These are phyloP conservation scores for Ehretia macrophylla DNA, from an alignment of 257 asterid genomes.

Conservation along the genomic window DNA sequence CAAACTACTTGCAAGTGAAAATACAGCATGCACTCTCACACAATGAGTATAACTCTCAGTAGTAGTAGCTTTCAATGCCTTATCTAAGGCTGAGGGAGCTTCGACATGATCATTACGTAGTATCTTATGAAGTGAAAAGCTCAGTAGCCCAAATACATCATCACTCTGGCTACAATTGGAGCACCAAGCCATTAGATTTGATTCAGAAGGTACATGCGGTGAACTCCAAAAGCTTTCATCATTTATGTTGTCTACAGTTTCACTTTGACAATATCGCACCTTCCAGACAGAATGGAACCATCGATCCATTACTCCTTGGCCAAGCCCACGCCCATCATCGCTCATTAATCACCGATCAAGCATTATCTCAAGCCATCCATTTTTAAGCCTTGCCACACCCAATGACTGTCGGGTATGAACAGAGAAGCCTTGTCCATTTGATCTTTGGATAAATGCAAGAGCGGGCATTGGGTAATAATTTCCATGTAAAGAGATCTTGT, in stretches of 20 bases:
- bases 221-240: no score
- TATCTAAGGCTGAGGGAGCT: slow-evolving; percentile 30
- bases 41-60: slow-evolving; percentile 34
- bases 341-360: slow-evolving; percentile 76
- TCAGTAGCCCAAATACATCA: no score
- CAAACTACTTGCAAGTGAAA: slow-evolving; percentile 15
- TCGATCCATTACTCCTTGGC: slow-evolving; percentile 97
- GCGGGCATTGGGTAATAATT: slow-evolving; percentile 97
- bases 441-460: slow-evolving; percentile 78
- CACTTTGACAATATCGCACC: no score
- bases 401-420: slow-evolving; percentile 82
- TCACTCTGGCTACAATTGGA: no score
- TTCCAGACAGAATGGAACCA: no score
- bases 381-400: slow-evolving; percentile 80
- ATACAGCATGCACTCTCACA: slow-evolving; percentile 34
- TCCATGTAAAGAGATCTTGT: slow-evolving; percentile 92
- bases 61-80: no score
- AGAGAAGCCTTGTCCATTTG: slow-evolving; percentile 73
- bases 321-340: slow-evolving; percentile 96
- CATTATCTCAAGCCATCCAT: slow-evolving; percentile 94
- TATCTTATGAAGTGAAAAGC: no score
- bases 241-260: no score
- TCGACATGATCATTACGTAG: no score
- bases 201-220: no score
- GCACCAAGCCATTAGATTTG: no score